A percentile compares a stretch with the other conserved stretches of the same genome.
Evolutionary conservation across 2,329 filamentous ascomycete species (phyloP).

Genomic region (Periconia sp.): DNA sequence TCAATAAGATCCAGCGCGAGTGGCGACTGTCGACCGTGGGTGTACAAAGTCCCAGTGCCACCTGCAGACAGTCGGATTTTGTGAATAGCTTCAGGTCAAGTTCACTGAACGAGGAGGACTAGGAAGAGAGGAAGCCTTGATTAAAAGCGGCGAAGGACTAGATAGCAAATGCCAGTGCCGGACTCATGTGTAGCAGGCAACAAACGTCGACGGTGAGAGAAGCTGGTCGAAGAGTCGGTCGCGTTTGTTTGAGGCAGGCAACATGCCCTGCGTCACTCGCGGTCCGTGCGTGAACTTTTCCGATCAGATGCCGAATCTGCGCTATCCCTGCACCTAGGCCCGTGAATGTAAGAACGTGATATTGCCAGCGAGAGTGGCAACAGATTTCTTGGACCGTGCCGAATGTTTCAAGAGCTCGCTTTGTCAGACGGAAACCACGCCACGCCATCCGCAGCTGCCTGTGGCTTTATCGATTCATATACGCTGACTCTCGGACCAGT

Average conservation of each 20-base stretch:
- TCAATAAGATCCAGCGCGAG: slow-evolving; percentile 9
- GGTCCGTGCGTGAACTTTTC: slow-evolving; percentile 3
- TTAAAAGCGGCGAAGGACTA: no score
- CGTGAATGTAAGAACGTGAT: neutral
- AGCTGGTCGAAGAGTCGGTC: slow-evolving; percentile 30
- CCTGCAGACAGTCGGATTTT: neutral
- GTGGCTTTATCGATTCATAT: slow-evolving; percentile 24
- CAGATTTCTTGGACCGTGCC: neutral
- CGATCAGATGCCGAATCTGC: slow-evolving; percentile 1
- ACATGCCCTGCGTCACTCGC: slow-evolving; percentile 26
- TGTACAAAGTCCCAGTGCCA: slow-evolving; percentile 14
- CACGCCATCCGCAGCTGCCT: slow-evolving; percentile 27
- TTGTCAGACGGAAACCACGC: slow-evolving; percentile 11
- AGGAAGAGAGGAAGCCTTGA: no score
- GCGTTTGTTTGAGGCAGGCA: slow-evolving; percentile 30
- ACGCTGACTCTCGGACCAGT: neutral
- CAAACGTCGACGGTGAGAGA: slow-evolving; percentile 22
- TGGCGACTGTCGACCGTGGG: slow-evolving; percentile 11
- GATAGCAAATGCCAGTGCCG: no score
- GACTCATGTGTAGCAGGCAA: slow-evolving; percentile 1
- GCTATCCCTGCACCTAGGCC: neutral
- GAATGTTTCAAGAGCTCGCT: neutral
- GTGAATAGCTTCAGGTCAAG: neutral
- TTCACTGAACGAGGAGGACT: no score
- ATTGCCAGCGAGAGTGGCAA: neutral